A percentile compares a stretch with the other conserved stretches of the same genome.
phyloP scores from a whole-genome alignment of 257 asterid genomes.

The Coffea eugenioides region DNA sequence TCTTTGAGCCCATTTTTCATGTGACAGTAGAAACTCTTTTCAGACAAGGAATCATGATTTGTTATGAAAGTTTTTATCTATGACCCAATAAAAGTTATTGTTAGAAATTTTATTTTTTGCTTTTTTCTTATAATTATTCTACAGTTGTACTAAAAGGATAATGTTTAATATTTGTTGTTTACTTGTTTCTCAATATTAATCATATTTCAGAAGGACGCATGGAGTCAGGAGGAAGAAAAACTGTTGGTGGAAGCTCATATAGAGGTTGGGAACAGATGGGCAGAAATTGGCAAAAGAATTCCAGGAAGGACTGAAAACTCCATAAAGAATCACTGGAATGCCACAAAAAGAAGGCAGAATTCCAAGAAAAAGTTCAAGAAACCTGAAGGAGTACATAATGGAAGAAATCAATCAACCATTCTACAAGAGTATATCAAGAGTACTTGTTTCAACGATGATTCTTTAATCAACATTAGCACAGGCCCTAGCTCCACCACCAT shows the following conservation, averaged over 20 bases:
- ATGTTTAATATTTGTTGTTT: not conserved
- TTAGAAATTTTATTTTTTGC: not conserved
- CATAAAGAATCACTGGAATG: conserved; percentile 88
- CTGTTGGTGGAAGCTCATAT: conserved; percentile 53
- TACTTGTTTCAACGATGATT: conserved; percentile 15
- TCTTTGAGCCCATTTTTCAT: conserved; percentile 19
- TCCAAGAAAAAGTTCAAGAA: conserved; percentile 44
- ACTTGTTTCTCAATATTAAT: not conserved
- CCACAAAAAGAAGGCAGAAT: conserved; percentile 56
- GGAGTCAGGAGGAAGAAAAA: conserved; percentile 78
- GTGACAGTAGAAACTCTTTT: conserved; percentile 22
- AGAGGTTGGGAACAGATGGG: conserved; percentile 65
- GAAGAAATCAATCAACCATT: conserved; percentile 31
- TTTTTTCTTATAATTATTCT: not conserved
- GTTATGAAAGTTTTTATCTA: conserved; percentile 10
- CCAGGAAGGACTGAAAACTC: conserved; percentile 81
- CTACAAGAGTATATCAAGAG: conserved; percentile 59
- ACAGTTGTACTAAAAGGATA: not conserved
- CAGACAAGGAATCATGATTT: conserved; percentile 21
- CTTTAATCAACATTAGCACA: not conserved
- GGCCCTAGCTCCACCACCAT: not conserved
- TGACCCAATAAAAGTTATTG: not conserved
- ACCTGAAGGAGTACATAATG: conserved; percentile 15
- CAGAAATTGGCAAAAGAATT: conserved; percentile 62
- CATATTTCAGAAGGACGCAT: conserved; percentile 47